Percentiles rank a stretch among this genome's conserved stretches.
Conservation (phyloP, 345 rosid genomes). For the thale cress (Arabidopsis thaliana) region DNA sequence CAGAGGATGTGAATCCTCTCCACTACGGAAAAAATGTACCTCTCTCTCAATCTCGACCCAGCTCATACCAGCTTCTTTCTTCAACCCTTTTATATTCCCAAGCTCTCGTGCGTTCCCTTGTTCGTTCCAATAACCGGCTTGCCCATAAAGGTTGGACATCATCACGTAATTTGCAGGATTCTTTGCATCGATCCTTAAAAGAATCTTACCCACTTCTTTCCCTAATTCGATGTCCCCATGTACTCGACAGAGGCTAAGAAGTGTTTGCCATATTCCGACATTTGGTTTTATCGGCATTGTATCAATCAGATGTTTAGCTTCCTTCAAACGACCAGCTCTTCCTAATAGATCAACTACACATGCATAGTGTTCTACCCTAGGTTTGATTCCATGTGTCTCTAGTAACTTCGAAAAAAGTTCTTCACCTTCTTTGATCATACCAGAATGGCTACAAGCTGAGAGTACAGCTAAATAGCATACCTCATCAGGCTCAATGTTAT, state of each 20-base stretch:
- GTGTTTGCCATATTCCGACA: slow-evolving; percentile 86
- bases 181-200: slow-evolving; percentile 58
- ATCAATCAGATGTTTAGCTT: slow-evolving; percentile 71
- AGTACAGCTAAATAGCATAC: slow-evolving; percentile 82
- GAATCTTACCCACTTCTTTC: slow-evolving; percentile 65
- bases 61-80: slow-evolving; percentile 81
- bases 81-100: slow-evolving; percentile 58
- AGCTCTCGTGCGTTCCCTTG: slow-evolving; percentile 61
- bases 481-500: slow-evolving; percentile 66
- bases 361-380: slow-evolving; percentile 80
- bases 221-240: slow-evolving; percentile 74
- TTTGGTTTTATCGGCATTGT: slow-evolving; percentile 70
- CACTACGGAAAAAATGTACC: slow-evolving; percentile 67
- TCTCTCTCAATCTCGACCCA: slow-evolving; percentile 84
- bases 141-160: slow-evolving; percentile 81
- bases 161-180: slow-evolving; percentile 82
- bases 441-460: slow-evolving; percentile 92
- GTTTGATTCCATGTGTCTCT: slow-evolving; percentile 48
- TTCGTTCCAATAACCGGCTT: slow-evolving; percentile 72
- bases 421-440: slow-evolving; percentile 69
- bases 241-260: slow-evolving; percentile 81
- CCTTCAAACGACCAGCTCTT: slow-evolving; percentile 72
- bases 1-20: slow-evolving; percentile 62
- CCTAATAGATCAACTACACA: slow-evolving; percentile 89
- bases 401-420: slow-evolving; percentile 59